Evolutionary conservation across 2,329 filamentous ascomycete species (phyloP).

Genomic region (Cytospora mali): DNA sequence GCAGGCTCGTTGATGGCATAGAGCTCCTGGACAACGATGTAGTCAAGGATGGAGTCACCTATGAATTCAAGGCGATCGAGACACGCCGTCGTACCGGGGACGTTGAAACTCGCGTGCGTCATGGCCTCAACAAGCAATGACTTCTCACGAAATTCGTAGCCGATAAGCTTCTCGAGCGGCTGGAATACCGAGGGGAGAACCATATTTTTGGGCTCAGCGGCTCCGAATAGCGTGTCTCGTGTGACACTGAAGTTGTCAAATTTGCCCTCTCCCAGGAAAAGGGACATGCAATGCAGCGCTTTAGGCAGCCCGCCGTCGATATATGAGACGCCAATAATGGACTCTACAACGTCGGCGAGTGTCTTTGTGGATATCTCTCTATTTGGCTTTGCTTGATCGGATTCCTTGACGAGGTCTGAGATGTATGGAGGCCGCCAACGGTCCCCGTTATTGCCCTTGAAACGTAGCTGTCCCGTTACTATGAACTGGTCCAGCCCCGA

Average conservation of each 20-base stretch:
- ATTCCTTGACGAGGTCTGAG: slow-evolving; percentile 38
- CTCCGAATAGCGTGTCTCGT: slow-evolving; percentile 47
- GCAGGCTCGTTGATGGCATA: slow-evolving; percentile 44
- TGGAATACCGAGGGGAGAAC: slow-evolving; percentile 45
- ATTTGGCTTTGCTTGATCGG: slow-evolving; percentile 23
- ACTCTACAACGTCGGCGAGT: slow-evolving; percentile 85
- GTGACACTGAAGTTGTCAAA: neutral
- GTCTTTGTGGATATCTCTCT: slow-evolving; percentile 70
- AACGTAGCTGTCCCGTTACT: slow-evolving; percentile 67
- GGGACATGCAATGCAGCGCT: slow-evolving; percentile 63
- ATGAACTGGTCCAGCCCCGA: slow-evolving; percentile 74
- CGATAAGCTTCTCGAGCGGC: slow-evolving; percentile 66
- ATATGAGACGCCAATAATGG: slow-evolving; percentile 77
- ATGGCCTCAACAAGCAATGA: slow-evolving; percentile 74
- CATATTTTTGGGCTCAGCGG: slow-evolving; percentile 39
- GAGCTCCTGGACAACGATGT: slow-evolving; percentile 68
- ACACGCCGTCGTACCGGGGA: slow-evolving; percentile 49
- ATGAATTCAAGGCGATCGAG: slow-evolving; percentile 84
- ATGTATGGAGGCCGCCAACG: slow-evolving; percentile 74
- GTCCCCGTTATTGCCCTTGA: slow-evolving; percentile 36
- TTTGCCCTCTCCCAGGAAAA: slow-evolving; percentile 57
- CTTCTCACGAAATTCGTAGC: slow-evolving; percentile 71
- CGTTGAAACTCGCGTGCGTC: slow-evolving; percentile 69
- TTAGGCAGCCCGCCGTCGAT: slow-evolving; percentile 67
- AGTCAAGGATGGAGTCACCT: slow-evolving; percentile 83